These are phyloP conservation scores for Rhodotorula graminis DNA, from an alignment of 768 basidiomycete genomes.

Conservation along the genomic window DNA sequence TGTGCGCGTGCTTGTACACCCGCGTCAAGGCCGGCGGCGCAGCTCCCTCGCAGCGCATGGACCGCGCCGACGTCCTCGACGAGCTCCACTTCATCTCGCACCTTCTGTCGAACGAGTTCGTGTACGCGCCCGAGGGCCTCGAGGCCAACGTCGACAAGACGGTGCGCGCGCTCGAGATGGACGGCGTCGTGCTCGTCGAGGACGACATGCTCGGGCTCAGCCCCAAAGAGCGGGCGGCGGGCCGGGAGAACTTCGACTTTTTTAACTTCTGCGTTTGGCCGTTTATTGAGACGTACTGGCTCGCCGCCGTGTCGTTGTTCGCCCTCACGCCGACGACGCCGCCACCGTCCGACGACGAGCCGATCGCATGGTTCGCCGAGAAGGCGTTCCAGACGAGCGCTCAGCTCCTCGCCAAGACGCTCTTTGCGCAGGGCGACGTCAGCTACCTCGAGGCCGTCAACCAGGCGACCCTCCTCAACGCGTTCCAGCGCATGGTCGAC, in stretches of 20 bases:
- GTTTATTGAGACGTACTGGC: slow-evolving; percentile 37
- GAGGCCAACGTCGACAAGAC: slow-evolving; percentile 37
- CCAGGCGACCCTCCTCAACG: slow-evolving; percentile 40
- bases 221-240: slow-evolving; percentile 22
- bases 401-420: slow-evolving; percentile 34
- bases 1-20: slow-evolving; percentile 33
- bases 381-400: slow-evolving; percentile 26
- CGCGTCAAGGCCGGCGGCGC: slow-evolving; percentile 37
- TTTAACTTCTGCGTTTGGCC: slow-evolving; percentile 40
- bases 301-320: slow-evolving; percentile 37
- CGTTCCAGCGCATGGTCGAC: slow-evolving; percentile 37
- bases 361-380: slow-evolving; percentile 34
- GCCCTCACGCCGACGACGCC: slow-evolving; percentile 17
- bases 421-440: slow-evolving; percentile 39
- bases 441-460: slow-evolving; percentile 41
- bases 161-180: slow-evolving; percentile 26
- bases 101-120: slow-evolving; percentile 42
- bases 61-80: slow-evolving; percentile 8
- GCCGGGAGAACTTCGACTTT: slow-evolving; percentile 39
- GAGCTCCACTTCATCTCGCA: slow-evolving; percentile 39
- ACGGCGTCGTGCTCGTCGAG: slow-evolving; percentile 37
- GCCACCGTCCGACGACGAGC: not conserved
- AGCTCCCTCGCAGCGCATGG: slow-evolving; percentile 27
- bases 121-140: slow-evolving; percentile 39
- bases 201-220: slow-evolving; percentile 23